Evolutionary conservation across 345 rosid species (phyloP).

Genomic region (Alliaria petiolata): DNA sequence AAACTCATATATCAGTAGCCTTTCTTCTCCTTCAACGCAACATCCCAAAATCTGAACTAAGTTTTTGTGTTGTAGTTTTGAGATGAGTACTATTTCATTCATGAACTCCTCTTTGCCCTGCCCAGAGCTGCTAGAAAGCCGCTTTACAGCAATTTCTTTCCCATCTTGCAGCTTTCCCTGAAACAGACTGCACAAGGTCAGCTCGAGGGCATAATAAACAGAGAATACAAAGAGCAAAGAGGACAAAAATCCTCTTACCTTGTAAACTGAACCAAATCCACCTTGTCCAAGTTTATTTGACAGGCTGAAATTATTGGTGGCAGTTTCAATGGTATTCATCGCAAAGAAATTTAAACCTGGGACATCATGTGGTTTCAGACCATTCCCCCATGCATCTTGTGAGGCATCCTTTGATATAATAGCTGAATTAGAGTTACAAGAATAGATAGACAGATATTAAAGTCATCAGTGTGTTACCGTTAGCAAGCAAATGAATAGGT

Average conservation of each 20-base stretch:
- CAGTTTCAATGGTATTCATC: background rate
- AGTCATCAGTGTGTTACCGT: background rate
- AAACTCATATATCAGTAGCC: constrained; percentile 53
- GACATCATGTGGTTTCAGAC: background rate
- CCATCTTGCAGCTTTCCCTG: constrained; percentile 43
- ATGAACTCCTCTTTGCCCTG: constrained; percentile 48
- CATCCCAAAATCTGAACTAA: constrained; percentile 59
- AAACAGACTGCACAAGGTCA: background rate
- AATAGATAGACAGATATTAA: no score
- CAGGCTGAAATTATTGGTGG: constrained; percentile 15
- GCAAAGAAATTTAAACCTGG: constrained; percentile 10
- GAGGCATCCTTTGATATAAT: background rate
- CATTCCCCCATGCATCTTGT: background rate
- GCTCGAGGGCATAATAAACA: background rate
- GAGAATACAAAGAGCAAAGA: background rate
- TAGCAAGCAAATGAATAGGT: background rate
- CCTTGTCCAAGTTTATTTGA: constrained; percentile 29
- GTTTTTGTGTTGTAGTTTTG: constrained; percentile 69
- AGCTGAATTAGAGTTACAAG: no score
- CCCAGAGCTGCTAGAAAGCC: constrained; percentile 46
- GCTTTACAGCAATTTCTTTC: constrained; percentile 48
- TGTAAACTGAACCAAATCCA: constrained; percentile 29
- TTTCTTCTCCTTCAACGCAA: constrained; percentile 45
- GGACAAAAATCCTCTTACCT: background rate
- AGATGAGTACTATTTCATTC: constrained; percentile 37